These are phyloP conservation scores for Podaxis sp. DNA, from an alignment of 768 basidiomycete species.

Conservation along the genomic window DNA sequence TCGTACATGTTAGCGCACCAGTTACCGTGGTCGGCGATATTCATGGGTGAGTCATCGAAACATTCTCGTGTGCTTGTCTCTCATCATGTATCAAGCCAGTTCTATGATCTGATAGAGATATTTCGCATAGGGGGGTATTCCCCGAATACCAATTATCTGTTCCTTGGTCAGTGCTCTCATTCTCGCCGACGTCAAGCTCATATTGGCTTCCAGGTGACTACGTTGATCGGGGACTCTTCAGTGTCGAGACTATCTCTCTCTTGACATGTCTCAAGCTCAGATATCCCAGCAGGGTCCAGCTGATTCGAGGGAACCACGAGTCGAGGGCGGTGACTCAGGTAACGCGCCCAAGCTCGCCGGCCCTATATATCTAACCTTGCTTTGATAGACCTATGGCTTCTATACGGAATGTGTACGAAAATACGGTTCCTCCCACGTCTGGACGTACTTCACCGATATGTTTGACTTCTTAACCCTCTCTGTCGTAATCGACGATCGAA, in stretches of 20 bases:
- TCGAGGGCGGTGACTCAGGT: constrained; percentile 97
- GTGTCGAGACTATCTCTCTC: constrained; percentile 97
- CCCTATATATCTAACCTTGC: constrained; percentile 24
- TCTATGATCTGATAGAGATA: constrained; percentile 98
- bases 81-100: constrained; percentile 73
- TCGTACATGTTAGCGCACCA: constrained; percentile 94
- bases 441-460: constrained; percentile 99
- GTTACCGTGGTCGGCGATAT: constrained; percentile 99
- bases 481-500: constrained; percentile 97
- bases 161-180: constrained; percentile 66
- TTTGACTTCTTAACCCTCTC: constrained; percentile 98
- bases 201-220: constrained; percentile 74
- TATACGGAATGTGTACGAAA: constrained; percentile 98
- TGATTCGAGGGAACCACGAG: constrained; percentile 98
- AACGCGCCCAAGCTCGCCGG: constrained; percentile 28
- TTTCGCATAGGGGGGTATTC: constrained; percentile 98
- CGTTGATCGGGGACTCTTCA: constrained; percentile 96
- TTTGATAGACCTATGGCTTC: constrained; percentile 89
- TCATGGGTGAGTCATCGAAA: constrained; percentile 74
- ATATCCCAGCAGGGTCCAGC: constrained; percentile 93
- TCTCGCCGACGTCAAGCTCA: constrained; percentile 2
- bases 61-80: constrained; percentile 14
- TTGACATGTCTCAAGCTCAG: constrained; percentile 95
- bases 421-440: constrained; percentile 93
- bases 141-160: constrained; percentile 96